Conservation (phyloP, 176 grass and related monocot species). For the Oryza rufipogon region DNA sequence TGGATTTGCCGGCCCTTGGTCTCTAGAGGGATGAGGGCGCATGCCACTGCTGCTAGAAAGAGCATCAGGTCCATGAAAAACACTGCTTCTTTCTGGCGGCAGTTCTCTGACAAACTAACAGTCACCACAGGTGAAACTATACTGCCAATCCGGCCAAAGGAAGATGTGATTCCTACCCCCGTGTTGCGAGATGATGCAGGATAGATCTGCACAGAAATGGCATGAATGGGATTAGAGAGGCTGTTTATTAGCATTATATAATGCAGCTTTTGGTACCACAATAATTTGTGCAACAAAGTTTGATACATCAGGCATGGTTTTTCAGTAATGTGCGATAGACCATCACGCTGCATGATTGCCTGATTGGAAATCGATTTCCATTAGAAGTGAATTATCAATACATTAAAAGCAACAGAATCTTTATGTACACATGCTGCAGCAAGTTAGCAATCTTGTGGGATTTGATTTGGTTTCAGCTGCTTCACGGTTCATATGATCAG, state of each 20-base stretch:
- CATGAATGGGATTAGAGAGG: neutral
- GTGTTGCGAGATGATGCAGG: slow-evolving; percentile 53
- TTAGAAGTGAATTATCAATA: neutral
- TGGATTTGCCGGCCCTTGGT: slow-evolving; percentile 47
- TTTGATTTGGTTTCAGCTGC: neutral
- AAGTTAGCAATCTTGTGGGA: neutral
- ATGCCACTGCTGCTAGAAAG: slow-evolving; percentile 50
- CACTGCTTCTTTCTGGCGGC: slow-evolving; percentile 50
- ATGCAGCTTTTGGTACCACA: neutral
- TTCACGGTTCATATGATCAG: neutral
- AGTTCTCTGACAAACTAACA: slow-evolving; percentile 49
- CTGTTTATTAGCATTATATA: neutral
- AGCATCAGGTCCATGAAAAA: slow-evolving; percentile 47
- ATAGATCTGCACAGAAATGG: slow-evolving; percentile 47
- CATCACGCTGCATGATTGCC: neutral
- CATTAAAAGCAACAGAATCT: neutral
- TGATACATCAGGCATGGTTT: neutral
- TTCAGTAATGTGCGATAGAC: neutral
- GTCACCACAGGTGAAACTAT: slow-evolving; percentile 48
- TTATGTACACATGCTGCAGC: neutral
- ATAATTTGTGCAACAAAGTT: neutral
- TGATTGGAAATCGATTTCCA: neutral
- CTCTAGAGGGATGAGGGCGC: slow-evolving; percentile 49
- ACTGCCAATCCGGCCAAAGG: slow-evolving; percentile 63
- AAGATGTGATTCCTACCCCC: slow-evolving; percentile 44